Evolutionary conservation across 2,329 filamentous ascomycete genomes (phyloP).

Genomic region (Westerdykella aurantiaca): DNA sequence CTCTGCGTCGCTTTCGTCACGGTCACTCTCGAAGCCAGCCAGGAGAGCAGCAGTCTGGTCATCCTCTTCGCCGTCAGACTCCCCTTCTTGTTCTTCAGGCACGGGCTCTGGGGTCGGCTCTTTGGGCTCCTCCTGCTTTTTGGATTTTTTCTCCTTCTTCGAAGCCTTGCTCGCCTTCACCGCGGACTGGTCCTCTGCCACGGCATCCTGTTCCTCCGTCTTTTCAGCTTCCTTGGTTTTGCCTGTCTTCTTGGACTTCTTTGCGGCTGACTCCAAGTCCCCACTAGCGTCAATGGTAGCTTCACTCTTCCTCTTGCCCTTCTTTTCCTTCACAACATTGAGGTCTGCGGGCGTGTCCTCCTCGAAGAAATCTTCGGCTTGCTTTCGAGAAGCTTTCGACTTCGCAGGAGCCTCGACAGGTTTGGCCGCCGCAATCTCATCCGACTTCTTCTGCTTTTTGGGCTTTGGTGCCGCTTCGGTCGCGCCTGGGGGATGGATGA

Average conservation of each 20-base stretch:
- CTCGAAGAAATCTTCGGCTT: constrained; percentile 33
- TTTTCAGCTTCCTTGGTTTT: constrained; percentile 1
- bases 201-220: constrained; percentile 1
- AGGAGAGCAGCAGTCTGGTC: constrained; percentile 49
- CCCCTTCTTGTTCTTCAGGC: constrained; percentile 16
- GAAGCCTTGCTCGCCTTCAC: constrained; percentile 14
- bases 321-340: constrained; percentile 26
- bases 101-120: constrained; percentile 6
- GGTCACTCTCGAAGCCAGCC: constrained; percentile 46
- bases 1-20: constrained; percentile 38
- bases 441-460: constrained; percentile 37
- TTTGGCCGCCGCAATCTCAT: constrained; percentile 20
- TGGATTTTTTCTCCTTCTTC: constrained; percentile 17
- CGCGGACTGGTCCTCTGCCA: constrained; percentile 23
- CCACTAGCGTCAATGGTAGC: constrained; percentile 11
- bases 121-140: constrained; percentile 5
- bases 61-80: constrained; percentile 33
- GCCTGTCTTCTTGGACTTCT: constrained; percentile 4
- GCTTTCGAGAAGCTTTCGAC: constrained; percentile 29
- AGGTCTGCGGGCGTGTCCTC: constrained; percentile 16
- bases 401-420: constrained; percentile 14
- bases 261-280: neutral
- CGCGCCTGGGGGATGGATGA: constrained; percentile 21
- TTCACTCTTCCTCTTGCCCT: constrained; percentile 37
- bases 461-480: constrained; percentile 30